A percentile compares a stretch with the other conserved stretches of the same genome.
phyloP scores from a whole-genome alignment of 2,329 filamentous ascomycete genomes.

The Fonsecaea pedrosoi region DNA sequence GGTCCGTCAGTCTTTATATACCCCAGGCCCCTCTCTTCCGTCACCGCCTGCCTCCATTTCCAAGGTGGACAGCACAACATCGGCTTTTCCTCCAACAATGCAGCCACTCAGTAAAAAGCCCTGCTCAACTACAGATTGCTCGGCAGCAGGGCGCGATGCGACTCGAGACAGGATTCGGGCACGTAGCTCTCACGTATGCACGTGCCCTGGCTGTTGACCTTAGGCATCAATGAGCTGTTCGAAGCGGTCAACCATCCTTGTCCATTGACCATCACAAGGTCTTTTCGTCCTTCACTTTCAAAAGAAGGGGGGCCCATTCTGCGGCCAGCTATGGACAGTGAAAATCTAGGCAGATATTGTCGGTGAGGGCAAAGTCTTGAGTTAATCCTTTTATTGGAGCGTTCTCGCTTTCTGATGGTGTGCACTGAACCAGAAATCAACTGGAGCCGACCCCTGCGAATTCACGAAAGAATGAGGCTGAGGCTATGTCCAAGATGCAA shows the following conservation, averaged over 20 bases:
- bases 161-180: slow-evolving; percentile 2
- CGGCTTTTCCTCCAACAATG: neutral
- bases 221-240: slow-evolving; percentile 10
- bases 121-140: neutral
- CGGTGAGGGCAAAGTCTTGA: slow-evolving; percentile 1
- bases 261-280: neutral
- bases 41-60: neutral
- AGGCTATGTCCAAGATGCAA: neutral
- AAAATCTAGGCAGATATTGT: slow-evolving; percentile 4
- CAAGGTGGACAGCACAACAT: neutral
- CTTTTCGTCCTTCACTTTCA: neutral
- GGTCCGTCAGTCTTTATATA: neutral
- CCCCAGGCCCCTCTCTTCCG: neutral
- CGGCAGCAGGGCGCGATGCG: neutral
- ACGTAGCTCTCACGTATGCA: slow-evolving; percentile 5
- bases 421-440: slow-evolving; percentile 1
- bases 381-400: neutral
- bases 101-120: neutral
- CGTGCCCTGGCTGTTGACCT: neutral
- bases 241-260: slow-evolving; percentile 3
- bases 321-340: neutral
- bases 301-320: slow-evolving; percentile 10
- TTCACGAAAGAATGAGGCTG: neutral
- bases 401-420: slow-evolving; percentile 3
- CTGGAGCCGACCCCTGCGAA: neutral